Conservation (phyloP, 2,329 filamentous ascomycete genomes). For the Talaromyces marneffei region DNA sequence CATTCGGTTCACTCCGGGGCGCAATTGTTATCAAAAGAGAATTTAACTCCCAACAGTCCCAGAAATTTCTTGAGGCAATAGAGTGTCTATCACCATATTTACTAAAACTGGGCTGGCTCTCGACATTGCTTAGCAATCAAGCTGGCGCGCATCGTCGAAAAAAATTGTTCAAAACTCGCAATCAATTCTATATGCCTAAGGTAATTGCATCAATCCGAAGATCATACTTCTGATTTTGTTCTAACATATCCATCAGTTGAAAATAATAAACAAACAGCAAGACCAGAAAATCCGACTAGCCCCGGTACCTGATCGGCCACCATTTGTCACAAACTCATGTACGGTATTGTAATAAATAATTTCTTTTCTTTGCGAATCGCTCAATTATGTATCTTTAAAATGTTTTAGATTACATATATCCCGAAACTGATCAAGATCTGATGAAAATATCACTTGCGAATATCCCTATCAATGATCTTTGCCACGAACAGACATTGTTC, state of each 20-base stretch:
- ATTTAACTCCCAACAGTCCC: not conserved
- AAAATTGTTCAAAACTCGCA: not conserved
- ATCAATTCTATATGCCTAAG: not conserved
- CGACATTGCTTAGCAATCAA: not conserved
- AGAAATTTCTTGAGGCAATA: not conserved
- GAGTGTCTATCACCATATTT: not conserved
- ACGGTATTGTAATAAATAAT: too few relatives aligned
- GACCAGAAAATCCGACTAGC: not conserved
- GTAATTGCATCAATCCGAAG: not conserved
- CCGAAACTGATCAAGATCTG: too few relatives aligned
- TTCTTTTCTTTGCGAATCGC: too few relatives aligned
- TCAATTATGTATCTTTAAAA: too few relatives aligned
- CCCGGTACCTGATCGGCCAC: not conserved
- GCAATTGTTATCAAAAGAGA: not conserved
- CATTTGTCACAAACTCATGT: not conserved
- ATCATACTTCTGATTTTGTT: not conserved
- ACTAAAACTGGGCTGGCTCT: not conserved
- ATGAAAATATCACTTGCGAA: not conserved
- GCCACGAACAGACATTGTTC: not conserved
- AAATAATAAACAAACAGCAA: not conserved
- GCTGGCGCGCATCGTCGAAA: not conserved
- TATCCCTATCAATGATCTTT: slow-evolving; percentile 3
- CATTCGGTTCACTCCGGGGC: not conserved
- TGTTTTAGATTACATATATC: too few relatives aligned
- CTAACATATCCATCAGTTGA: not conserved